Percentiles rank a stretch among this genome's conserved stretches.
phyloP scores from a whole-genome alignment of 345 rosid genomes.

The Eucalyptus camaldulensis region DNA sequence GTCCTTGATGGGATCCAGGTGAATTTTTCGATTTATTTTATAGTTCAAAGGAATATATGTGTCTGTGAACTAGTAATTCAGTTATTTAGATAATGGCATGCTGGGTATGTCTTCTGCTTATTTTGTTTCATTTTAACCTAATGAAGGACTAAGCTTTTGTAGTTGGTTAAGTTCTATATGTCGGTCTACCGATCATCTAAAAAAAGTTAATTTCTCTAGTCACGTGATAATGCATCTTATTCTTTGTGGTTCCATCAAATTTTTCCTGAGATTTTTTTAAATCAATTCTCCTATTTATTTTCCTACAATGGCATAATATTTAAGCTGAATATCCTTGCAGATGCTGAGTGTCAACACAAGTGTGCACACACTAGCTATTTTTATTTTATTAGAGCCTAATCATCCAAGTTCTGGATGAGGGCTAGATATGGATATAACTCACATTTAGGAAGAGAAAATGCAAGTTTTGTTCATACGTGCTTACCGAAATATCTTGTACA shows the following conservation, averaged over 20 bases:
- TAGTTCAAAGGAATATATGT: neutral
- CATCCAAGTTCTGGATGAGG: neutral
- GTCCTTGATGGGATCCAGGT: conserved; percentile 93
- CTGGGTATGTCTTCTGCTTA: neutral
- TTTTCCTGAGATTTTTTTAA: neutral
- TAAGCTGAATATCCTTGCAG: neutral
- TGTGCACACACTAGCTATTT: neutral
- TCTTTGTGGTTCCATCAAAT: neutral
- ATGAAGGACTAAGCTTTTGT: neutral
- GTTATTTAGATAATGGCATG: neutral
- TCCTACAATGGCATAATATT: neutral
- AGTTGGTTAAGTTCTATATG: neutral
- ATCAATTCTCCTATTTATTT: neutral
- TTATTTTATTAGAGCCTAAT: neutral
- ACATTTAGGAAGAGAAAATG: neutral
- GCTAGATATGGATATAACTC: neutral
- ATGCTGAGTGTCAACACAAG: neutral
- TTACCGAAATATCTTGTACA: neutral
- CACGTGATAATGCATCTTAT: neutral
- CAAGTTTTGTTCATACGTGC: neutral
- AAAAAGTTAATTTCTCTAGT: neutral
- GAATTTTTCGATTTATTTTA: neutral
- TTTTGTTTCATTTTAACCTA: neutral
- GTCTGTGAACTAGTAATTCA: neutral
- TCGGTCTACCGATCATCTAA: neutral